These are phyloP conservation scores for Saprolegnia parasitica DNA, from an alignment of 352 stramenopile species.

Conservation along the genomic window DNA sequence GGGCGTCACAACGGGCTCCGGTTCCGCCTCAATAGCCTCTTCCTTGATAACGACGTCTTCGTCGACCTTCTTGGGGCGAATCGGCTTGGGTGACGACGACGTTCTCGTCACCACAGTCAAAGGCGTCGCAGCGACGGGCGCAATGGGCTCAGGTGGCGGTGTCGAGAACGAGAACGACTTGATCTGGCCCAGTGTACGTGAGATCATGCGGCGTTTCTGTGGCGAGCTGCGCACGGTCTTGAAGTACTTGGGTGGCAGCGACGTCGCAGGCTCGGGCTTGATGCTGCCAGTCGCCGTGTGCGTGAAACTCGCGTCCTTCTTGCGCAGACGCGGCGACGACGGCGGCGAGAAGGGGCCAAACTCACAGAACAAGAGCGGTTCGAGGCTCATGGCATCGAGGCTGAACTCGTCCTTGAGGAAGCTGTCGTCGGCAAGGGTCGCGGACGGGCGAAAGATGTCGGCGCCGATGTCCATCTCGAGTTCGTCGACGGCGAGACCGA, in stretches of 20 bases:
- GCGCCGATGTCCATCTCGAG: constrained; percentile 52
- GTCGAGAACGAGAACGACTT: constrained; percentile 47
- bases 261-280: background rate
- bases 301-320: constrained; percentile 19
- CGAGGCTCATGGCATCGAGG: constrained; percentile 17
- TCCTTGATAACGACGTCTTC: constrained; percentile 5
- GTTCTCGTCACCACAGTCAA: background rate
- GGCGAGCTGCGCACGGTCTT: constrained; percentile 37
- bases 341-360: constrained; percentile 29
- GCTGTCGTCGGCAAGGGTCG: constrained; percentile 34
- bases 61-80: background rate
- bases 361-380: constrained; percentile 22
- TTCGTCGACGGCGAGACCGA: constrained; percentile 34
- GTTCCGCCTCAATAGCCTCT: constrained; percentile 10
- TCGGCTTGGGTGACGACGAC: too few species aligned
- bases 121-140: background rate
- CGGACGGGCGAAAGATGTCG: constrained; percentile 59
- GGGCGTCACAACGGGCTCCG: background rate
- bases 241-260: constrained; percentile 45
- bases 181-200: constrained; percentile 55
- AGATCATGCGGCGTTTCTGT: constrained; percentile 45
- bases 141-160: background rate
- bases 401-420: constrained; percentile 35
- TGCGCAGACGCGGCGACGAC: background rate
- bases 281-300: background rate